phyloP scores from a whole-genome alignment of 192 early-diverging fungal species.

The Martensiomyces pterosporus region DNA sequence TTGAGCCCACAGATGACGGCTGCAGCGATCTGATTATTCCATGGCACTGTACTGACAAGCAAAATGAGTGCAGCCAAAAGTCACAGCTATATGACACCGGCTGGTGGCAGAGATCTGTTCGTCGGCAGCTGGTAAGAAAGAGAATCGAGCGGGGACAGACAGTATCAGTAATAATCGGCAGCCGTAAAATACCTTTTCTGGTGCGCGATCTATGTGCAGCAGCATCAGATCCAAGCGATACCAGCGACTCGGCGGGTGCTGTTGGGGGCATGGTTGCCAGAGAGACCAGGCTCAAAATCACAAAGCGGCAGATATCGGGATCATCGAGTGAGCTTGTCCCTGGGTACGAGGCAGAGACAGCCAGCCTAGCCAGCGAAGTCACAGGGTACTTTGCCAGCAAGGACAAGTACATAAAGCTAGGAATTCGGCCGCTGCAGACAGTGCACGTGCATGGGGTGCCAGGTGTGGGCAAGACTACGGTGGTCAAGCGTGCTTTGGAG shows the following conservation, averaged over 20 bases:
- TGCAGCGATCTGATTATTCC: too few species aligned
- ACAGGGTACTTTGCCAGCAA: constrained; percentile 23
- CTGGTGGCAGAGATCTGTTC: background rate
- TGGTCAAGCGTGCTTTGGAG: constrained; percentile 16
- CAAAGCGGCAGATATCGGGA: too few species aligned
- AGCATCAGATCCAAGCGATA: background rate
- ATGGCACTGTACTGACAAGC: too few species aligned
- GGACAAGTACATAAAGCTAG: constrained; percentile 12
- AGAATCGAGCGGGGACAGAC: background rate
- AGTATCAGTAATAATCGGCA: background rate
- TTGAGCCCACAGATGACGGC: too few species aligned
- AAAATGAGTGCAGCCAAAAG: too few species aligned
- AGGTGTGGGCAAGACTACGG: constrained; percentile 30
- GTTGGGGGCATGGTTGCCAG: too few species aligned
- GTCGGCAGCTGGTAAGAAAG: background rate
- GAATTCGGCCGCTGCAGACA: constrained; percentile 15
- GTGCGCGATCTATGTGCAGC: too few species aligned
- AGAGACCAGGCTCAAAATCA: too few species aligned
- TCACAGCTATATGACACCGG: too few species aligned
- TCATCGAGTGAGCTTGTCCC: background rate
- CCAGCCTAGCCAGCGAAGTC: constrained; percentile 13
- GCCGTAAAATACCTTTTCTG: too few species aligned
- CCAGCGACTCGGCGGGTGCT: too few species aligned
- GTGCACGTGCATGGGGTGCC: constrained; percentile 18
- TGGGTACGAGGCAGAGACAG: constrained; percentile 22